phyloP scores from a whole-genome alignment of 192 early-diverging fungal species.

The Kappamyces sp. region DNA sequence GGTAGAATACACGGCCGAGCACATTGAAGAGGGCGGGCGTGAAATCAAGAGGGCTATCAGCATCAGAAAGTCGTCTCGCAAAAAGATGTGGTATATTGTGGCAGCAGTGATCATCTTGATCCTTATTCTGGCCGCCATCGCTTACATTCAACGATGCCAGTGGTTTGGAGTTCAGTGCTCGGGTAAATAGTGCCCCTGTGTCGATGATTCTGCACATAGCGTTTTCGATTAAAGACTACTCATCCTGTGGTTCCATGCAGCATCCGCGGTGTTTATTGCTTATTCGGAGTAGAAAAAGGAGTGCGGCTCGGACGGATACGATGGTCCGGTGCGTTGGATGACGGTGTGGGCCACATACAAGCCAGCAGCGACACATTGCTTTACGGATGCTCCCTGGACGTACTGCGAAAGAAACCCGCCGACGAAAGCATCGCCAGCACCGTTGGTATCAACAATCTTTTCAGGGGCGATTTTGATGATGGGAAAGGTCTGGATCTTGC shows the following conservation, averaged over 20 bases:
- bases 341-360: constrained; percentile 87
- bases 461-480: constrained; percentile 58
- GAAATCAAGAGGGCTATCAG: constrained; percentile 45
- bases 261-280: too few relatives aligned
- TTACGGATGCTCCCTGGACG: constrained; percentile 63
- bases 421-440: constrained; percentile 95
- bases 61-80: constrained; percentile 36
- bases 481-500: constrained; percentile 47
- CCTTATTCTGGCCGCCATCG: constrained; percentile 18
- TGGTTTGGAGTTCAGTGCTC: too few relatives aligned
- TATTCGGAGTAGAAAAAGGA: constrained; percentile 17
- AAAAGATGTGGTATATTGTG: constrained; percentile 40
- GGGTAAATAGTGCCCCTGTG: too few relatives aligned
- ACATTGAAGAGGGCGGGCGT: constrained; percentile 14
- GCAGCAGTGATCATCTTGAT: constrained; percentile 22
- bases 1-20: constrained; percentile 16
- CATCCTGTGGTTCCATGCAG: too few relatives aligned
- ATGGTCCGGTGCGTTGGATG: constrained; percentile 59
- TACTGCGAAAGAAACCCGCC: constrained; percentile 87
- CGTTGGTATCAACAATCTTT: constrained; percentile 94
- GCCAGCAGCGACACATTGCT: constrained; percentile 74
- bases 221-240: too few relatives aligned
- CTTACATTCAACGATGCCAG: constrained; percentile 18
- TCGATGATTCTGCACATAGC: too few relatives aligned
- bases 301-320: constrained; percentile 43